Base-by-base conservation (phyloP, 2,329 filamentous ascomycete species). In the Cladophialophora chaetospira region DNA sequence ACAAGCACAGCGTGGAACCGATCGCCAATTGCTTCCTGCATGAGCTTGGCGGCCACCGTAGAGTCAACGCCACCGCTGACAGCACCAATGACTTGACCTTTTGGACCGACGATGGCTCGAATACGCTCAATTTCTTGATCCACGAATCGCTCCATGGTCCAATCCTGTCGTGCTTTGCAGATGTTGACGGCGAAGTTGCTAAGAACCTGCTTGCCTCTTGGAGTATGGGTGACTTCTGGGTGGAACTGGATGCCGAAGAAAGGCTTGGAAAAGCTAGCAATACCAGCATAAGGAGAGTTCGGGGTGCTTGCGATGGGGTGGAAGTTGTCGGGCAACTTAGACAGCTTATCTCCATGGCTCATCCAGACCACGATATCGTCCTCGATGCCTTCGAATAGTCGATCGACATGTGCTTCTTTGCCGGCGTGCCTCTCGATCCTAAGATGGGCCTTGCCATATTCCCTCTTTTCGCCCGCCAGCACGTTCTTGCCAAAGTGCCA, bases 171-270 rank as follows among this genome's bases (percentile, higher is more conserved):
- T 3, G 88, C 90, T 26, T 84, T 82, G 73, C 92, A 97, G 62
- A 97, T 95, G 17, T 82, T 79, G 57, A 96, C 81, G 10, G 85
- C 86, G 69, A 97, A 97, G 79, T 97, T 97, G 69, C 81, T 76
- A 42, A 97, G 79, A 4, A 96, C 69, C 25, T 88, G 77, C 8
- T 71, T 87, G 29, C 92, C 91, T 54, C 82, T 78, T 6, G 83
- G 80, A 0, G 88, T 91, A 69, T 90, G 85, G 11, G 82, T 86
- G 53, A 96, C 82, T 71, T 97, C 92, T 1, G 92, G 91, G 72
- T 96, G 92, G 72, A 96, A 93, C 70, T 97, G 92, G 44, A 96
- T 83, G 53, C 88, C 89, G 68, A 86, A 96, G 65, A 89, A 86
- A 23, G 86, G 85, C 76, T 76, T 71, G 17, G 63, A 64, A 46